Evolutionary conservation across 257 asterid species (phyloP).

Genomic region (Cinchona pubescens): DNA sequence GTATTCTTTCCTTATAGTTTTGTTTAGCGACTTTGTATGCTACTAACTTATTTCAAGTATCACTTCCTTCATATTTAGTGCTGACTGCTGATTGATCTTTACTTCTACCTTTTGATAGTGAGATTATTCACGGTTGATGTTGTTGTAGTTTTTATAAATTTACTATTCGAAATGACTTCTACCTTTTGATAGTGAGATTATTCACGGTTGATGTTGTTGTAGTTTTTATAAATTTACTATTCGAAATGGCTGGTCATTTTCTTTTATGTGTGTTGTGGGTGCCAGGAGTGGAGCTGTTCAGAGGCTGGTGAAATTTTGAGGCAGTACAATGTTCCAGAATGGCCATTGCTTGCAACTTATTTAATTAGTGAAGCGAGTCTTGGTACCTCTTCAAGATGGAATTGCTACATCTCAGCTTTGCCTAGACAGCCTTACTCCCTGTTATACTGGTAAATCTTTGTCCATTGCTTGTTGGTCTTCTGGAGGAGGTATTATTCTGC

Average conservation of each 20-base stretch:
- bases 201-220: neutral
- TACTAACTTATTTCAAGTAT: neutral
- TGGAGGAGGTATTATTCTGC: conserved; percentile 15
- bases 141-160: neutral
- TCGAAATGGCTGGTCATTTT: conserved; percentile 4
- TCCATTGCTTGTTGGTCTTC: conserved; percentile 11
- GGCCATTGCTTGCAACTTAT: conserved; percentile 92
- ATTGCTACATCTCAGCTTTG: conserved; percentile 83
- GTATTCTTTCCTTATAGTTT: neutral
- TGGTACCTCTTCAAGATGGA: conserved; percentile 71
- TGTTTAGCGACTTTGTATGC: neutral
- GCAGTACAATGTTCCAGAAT: conserved; percentile 72
- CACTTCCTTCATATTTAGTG: neutral
- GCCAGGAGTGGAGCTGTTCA: conserved; percentile 70
- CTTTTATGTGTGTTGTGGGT: conserved; percentile 19
- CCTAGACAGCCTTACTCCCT: conserved; percentile 97
- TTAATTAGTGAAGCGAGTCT: conserved; percentile 85
- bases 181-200: neutral
- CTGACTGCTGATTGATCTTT: neutral
- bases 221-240: neutral
- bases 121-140: no score
- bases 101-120: neutral
- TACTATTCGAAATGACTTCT: neutral
- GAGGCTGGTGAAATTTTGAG: conserved; percentile 74
- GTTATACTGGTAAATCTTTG: conserved; percentile 68